Conservation (phyloP, 768 basidiomycete species). For the Tricholoma matsutake region DNA sequence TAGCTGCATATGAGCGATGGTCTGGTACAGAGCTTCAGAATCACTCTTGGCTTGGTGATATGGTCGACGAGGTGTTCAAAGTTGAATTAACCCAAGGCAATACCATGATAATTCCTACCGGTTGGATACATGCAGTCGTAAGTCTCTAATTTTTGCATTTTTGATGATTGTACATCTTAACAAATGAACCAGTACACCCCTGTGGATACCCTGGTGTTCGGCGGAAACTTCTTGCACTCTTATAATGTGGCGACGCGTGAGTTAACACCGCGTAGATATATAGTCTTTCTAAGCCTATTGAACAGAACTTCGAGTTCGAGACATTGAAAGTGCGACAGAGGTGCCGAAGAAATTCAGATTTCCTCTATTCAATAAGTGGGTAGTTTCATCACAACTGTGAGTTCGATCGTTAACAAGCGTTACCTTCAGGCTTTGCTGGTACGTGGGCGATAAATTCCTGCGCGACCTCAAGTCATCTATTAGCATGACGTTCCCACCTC, state of each 20-base stretch:
- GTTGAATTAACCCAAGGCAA: conserved; percentile 75
- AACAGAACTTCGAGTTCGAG: conserved; percentile 80
- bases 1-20: conserved; percentile 91
- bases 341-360: conserved; percentile 93
- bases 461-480: conserved; percentile 60
- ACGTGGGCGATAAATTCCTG: conserved; percentile 79
- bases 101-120: conserved; percentile 93
- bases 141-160: conserved; percentile 24
- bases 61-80: conserved; percentile 89
- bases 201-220: conserved; percentile 89
- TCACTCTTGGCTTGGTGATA: conserved; percentile 86
- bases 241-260: conserved; percentile 83
- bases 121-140: conserved; percentile 98
- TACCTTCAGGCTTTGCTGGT: conserved; percentile 76
- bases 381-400: conserved; percentile 7
- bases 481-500: conserved; percentile 32
- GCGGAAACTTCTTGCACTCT: conserved; percentile 96
- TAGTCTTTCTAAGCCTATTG: conserved; percentile 2
- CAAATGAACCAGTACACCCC: conserved; percentile 73
- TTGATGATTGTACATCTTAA: conserved; percentile 4
- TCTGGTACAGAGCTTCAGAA: conserved; percentile 90
- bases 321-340: conserved; percentile 89
- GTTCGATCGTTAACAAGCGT: not conserved
- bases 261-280: conserved; percentile 22
- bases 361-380: conserved; percentile 74